phyloP scores from a whole-genome alignment of 345 rosid genomes.

The Aquilaria yunnanensis region DNA sequence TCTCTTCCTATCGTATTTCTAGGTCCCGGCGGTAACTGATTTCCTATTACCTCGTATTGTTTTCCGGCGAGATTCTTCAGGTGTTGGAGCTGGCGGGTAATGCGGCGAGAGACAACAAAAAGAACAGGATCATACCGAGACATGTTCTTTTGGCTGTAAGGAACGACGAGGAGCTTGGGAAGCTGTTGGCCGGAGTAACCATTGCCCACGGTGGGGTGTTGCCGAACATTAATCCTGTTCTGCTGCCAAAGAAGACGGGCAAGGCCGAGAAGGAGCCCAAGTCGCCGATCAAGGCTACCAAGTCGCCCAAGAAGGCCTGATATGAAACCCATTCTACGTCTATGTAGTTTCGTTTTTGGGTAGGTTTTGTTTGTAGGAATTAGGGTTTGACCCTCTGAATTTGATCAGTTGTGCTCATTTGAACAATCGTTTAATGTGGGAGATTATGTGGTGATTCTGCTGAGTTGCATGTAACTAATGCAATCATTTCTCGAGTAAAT shows the following conservation, averaged over 20 bases:
- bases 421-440: too few species aligned
- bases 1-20: not conserved
- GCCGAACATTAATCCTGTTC: constrained; percentile 66
- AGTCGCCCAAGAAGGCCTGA: constrained; percentile 65
- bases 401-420: too few species aligned
- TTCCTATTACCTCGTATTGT: not conserved
- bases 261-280: constrained; percentile 42
- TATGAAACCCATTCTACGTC: too few species aligned
- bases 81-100: constrained; percentile 73
- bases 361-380: too few species aligned
- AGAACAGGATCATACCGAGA: constrained; percentile 64
- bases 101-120: constrained; percentile 74
- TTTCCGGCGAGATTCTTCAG: constrained; percentile 14
- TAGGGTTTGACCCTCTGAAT: too few species aligned
- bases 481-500: too few species aligned
- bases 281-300: constrained; percentile 61
- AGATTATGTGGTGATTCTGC: too few species aligned
- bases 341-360: too few species aligned
- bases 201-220: constrained; percentile 77
- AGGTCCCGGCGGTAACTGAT: not conserved
- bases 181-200: constrained; percentile 57
- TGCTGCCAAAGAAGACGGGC: constrained; percentile 56
- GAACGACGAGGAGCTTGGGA: constrained; percentile 71
- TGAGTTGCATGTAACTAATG: too few species aligned
- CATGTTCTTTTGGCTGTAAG: constrained; percentile 62